Conservation (phyloP, 768 basidiomycete species). For the Antrodiella citrinella region DNA sequence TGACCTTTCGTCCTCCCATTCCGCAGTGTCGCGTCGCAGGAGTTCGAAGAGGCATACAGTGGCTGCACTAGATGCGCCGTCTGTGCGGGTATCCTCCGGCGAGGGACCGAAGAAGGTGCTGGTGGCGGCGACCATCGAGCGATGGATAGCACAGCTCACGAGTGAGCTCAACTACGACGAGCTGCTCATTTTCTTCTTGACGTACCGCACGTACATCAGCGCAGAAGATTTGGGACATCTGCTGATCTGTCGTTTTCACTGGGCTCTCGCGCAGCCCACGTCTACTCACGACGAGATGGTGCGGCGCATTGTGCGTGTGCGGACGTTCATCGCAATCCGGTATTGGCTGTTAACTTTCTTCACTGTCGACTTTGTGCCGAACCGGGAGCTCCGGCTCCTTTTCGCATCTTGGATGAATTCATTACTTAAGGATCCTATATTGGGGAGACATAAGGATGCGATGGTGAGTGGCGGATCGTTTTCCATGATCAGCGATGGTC, state of each 20-base stretch:
- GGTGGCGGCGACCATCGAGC: constrained; percentile 87
- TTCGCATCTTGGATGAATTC: constrained; percentile 78
- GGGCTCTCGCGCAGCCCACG: constrained; percentile 56
- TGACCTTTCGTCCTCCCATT: constrained; percentile 31
- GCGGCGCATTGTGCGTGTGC: constrained; percentile 71
- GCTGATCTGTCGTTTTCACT: constrained; percentile 82
- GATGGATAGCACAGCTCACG: constrained; percentile 89
- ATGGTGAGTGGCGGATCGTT: constrained; percentile 39
- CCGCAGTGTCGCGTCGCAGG: constrained; percentile 29
- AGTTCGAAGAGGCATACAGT: constrained; percentile 20
- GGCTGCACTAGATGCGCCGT: constrained; percentile 19
- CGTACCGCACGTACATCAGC: constrained; percentile 79
- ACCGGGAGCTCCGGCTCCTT: constrained; percentile 64
- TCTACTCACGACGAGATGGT: constrained; percentile 59
- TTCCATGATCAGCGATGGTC: constrained; percentile 5
- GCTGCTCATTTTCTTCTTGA: constrained; percentile 84
- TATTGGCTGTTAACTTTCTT: constrained; percentile 93
- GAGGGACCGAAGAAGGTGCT: constrained; percentile 41
- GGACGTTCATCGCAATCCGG: constrained; percentile 84
- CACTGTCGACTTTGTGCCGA: constrained; percentile 77
- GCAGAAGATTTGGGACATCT: constrained; percentile 75
- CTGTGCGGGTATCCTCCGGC: constrained; percentile 17
- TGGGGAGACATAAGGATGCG: constrained; percentile 60
- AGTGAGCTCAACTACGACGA: constrained; percentile 83
- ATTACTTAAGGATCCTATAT: constrained; percentile 61